Conservation (phyloP, 2,329 filamentous ascomycete species). For the Sporothrix protearum region DNA sequence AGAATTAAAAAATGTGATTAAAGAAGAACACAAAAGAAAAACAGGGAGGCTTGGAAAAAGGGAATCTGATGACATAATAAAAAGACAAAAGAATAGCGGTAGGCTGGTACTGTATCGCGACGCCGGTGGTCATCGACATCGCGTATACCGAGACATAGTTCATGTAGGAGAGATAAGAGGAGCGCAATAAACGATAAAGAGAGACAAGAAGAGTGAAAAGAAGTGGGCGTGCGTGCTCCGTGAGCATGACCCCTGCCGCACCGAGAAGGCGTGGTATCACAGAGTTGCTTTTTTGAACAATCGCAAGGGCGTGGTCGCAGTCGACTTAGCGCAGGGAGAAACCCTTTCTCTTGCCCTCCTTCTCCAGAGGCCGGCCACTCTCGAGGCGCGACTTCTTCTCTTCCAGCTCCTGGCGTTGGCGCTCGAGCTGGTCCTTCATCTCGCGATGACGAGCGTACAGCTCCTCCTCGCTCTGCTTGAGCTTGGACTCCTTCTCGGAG, state of each 20-base stretch:
- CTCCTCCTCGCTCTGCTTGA: constrained; percentile 99
- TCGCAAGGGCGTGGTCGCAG: neutral
- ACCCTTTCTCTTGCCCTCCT: constrained; percentile 98
- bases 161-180: constrained; percentile 38
- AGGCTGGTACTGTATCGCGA: constrained; percentile 54
- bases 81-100: constrained; percentile 43
- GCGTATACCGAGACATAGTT: constrained; percentile 55
- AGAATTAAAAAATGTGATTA: constrained; percentile 47
- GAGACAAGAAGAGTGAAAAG: no score
- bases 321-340: constrained; percentile 86
- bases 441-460: constrained; percentile 95
- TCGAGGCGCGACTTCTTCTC: constrained; percentile 98
- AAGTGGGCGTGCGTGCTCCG: neutral
- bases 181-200: constrained; percentile 25
- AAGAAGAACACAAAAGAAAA: constrained; percentile 39
- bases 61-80: constrained; percentile 41
- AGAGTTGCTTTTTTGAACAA: constrained; percentile 23
- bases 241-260: neutral
- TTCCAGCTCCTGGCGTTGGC: constrained; percentile 90
- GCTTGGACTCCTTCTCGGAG: constrained; percentile 97
- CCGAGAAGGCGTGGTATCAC: neutral
- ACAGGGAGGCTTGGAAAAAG: constrained; percentile 45
- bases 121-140: constrained; percentile 53
- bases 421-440: constrained; percentile 99
- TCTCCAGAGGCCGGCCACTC: constrained; percentile 90